These are phyloP conservation scores for Gnomoniopsis smithogilvyi DNA, from an alignment of 2,329 filamentous ascomycete genomes.

Conservation along the genomic window DNA sequence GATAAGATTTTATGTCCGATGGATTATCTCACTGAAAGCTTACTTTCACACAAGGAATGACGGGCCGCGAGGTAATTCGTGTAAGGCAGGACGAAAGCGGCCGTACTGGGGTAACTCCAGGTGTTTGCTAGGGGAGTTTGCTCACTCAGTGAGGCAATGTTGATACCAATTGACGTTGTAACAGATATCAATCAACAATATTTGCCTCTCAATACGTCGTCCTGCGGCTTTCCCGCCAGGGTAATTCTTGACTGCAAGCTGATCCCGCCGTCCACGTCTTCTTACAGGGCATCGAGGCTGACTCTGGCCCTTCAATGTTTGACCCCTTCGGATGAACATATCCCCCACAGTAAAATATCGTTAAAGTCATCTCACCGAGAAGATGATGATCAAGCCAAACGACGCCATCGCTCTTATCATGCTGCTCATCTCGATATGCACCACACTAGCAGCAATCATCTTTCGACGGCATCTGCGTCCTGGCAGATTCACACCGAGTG, in stretches of 20 bases:
- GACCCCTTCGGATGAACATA: neutral
- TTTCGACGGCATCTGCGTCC: neutral
- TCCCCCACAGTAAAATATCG: neutral
- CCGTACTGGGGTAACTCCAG: neutral
- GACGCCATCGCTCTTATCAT: neutral
- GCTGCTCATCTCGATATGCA: neutral
- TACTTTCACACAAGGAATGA: too few relatives aligned
- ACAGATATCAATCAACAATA: neutral
- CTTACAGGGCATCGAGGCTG: too few relatives aligned
- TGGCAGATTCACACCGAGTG: neutral
- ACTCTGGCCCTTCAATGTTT: neutral
- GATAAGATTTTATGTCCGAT: too few relatives aligned
- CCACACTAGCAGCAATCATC: neutral
- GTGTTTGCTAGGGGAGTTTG: neutral
- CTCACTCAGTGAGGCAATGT: neutral
- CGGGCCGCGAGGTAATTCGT: too few relatives aligned
- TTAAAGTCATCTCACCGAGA: neutral
- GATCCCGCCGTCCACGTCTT: too few relatives aligned
- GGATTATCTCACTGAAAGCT: too few relatives aligned
- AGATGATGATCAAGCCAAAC: neutral
- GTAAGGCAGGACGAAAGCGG: neutral
- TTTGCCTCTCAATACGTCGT: neutral
- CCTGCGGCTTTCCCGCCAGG: too few relatives aligned
- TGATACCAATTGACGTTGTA: neutral
- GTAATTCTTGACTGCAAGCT: too few relatives aligned